phyloP scores from a whole-genome alignment of 2,329 filamentous ascomycete genomes.

The Colletotrichum falcatum region DNA sequence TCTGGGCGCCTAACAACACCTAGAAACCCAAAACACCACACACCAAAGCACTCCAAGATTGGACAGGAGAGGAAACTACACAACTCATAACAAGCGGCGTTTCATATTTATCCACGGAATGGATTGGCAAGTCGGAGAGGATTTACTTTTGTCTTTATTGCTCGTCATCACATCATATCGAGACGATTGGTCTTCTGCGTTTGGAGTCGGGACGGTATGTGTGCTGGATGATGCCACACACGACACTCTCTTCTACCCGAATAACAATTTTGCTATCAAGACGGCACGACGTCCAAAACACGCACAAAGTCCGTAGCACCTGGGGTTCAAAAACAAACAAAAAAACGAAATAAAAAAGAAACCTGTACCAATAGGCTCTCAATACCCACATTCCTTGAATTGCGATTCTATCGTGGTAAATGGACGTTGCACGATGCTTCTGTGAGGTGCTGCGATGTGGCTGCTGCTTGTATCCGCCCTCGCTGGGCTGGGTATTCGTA shows the following conservation, averaged over 20 bases:
- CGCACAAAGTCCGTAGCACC: background rate
- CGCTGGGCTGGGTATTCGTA: background rate
- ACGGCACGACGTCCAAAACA: background rate
- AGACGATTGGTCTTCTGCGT: background rate
- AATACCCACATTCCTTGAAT: conserved; percentile 20
- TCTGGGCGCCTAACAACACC: background rate
- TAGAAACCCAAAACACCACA: conserved; percentile 20
- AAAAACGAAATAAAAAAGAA: no score
- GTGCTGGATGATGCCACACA: background rate
- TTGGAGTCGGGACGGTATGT: background rate
- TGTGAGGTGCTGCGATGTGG: background rate
- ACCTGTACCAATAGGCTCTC: conserved; percentile 2
- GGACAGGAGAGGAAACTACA: conserved; percentile 38
- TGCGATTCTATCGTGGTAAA: background rate
- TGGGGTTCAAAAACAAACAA: background rate
- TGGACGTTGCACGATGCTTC: no score
- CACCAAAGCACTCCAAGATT: conserved; percentile 21
- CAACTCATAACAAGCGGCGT: conserved; percentile 34
- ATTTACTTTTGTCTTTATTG: conserved; percentile 1
- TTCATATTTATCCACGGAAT: conserved; percentile 5
- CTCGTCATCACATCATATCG: background rate
- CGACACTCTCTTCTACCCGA: background rate
- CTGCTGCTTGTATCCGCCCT: background rate
- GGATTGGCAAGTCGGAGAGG: conserved; percentile 11
- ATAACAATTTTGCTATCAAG: background rate